Evolutionary conservation across 2,329 filamentous ascomycete species (phyloP).

Genomic region (Talaromyces rugulosus): DNA sequence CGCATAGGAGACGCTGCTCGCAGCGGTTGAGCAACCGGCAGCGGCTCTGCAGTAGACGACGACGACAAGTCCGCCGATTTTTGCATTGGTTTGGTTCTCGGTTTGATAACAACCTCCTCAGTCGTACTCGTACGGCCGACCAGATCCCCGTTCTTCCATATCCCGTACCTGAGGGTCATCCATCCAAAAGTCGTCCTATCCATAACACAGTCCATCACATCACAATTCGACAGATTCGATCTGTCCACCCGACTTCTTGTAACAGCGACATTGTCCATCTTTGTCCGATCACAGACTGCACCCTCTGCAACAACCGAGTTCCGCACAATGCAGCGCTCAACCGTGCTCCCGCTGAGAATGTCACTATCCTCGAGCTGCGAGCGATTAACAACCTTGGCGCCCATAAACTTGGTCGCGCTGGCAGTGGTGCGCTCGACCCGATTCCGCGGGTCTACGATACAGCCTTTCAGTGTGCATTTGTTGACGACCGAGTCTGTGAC

Average conservation of each 20-base stretch:
- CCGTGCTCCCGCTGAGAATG: conserved; percentile 8
- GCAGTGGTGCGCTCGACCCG: conserved; percentile 6
- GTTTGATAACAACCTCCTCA: conserved; percentile 11
- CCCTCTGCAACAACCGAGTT: conserved; percentile 11
- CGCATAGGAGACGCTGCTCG: not conserved
- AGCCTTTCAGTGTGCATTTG: conserved; percentile 4
- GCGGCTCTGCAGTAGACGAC: not conserved
- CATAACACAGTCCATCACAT: conserved; percentile 16
- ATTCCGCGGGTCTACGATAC: not conserved
- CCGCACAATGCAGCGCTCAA: conserved; percentile 7
- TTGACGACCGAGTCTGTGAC: conserved; percentile 3
- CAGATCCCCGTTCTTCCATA: conserved; percentile 17
- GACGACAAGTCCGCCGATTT: not conserved
- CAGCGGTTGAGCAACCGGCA: not conserved
- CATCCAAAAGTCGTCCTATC: conserved; percentile 13
- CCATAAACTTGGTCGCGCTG: conserved; percentile 5
- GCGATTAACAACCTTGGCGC: conserved; percentile 9
- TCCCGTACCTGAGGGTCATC: conserved; percentile 17
- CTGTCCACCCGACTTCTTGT: conserved; percentile 12
- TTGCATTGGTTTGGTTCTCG: not conserved
- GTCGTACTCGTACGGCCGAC: conserved; percentile 15
- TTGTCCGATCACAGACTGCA: conserved; percentile 6
- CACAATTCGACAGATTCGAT: conserved; percentile 14
- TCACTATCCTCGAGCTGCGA: conserved; percentile 10
- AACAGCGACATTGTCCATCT: conserved; percentile 7